Base-by-base conservation (phyloP, 371 early-diverging fungal species). In the Rhizopus arrhizus region DNA sequence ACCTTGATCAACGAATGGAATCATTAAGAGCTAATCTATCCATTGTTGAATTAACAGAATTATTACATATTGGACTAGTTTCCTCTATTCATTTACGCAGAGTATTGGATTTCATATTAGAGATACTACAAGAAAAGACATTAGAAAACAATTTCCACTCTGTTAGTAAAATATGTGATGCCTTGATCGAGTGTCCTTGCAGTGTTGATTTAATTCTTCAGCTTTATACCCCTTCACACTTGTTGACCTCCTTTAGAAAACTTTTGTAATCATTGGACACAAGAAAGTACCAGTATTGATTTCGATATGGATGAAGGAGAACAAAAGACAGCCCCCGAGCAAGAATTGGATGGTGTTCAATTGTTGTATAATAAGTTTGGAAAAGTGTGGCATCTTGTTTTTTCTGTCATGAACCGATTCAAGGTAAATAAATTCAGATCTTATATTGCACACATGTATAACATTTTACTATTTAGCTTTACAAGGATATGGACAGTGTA, bases 181-280 rank as follows among this genome's bases (percentile, higher is more conserved):
- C 77, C 0, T 46, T 81, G 28, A 57, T 48, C 9, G 68, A 64
- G 42, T 71, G 65, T 45, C 76, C 78, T 12, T 65, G 61, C 12
- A 59, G 65, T 12, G 56, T 81, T 13, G 81, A 81, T 55, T 54
- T 81, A n/a, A 73, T 81, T 5, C 58, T 74, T 29, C 73, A 76
- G n/a, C 61, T 76, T 16, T 71, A 81, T 52, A 66, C 65, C 13
- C 77, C 81, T 6, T 46, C 38, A 10, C 65, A 56, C 0, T 43
- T 81, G 5, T 38, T 81, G 33, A 54, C 53, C 53, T 3, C 74
- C 81, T 0, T 55, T 81, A 8, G 78, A 81, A 50, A 41, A 31
- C 11, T 46, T 81, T 8, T 76, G 74, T 29, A 81, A 76, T 35
- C 56, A 65, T 7, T 81, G 81, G 81, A 57, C 50, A n/a, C 64